Evolutionary conservation across 139 green algal genomes (phyloP).

Genomic region (Yamagishiella unicocca): DNA sequence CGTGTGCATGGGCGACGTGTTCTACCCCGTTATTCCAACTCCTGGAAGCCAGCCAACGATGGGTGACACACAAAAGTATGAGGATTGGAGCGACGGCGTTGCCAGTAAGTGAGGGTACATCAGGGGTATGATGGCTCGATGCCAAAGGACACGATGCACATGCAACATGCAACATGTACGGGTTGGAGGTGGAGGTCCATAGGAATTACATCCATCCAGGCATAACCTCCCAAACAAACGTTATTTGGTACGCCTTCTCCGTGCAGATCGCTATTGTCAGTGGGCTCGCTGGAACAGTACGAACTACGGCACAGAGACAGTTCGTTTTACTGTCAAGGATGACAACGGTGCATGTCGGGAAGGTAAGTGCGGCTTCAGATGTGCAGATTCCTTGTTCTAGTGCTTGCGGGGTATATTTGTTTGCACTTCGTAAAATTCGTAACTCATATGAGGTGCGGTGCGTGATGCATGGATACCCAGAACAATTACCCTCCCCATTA

Average conservation of each 20-base stretch:
- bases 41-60: not conserved
- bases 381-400: no score
- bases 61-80: not conserved
- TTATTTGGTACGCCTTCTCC: not conserved
- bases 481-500: no score
- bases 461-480: no score
- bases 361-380: no score
- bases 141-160: no score
- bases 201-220: no score
- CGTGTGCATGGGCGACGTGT: conserved; percentile 1
- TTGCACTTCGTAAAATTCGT: no score
- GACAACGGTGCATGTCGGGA: not conserved
- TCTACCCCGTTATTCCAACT: not conserved
- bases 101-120: not conserved
- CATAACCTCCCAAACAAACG: no score
- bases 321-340: conserved; percentile 2
- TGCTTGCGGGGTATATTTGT: no score
- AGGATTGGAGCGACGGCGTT: not conserved
- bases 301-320: not conserved
- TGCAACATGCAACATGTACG: no score
- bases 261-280: conserved; percentile 9
- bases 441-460: no score
- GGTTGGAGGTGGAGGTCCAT: no score
- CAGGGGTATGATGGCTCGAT: not conserved
- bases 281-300: not conserved